Base-by-base conservation (phyloP, 257 asterid genomes). In the Scutellaria minor region DNA sequence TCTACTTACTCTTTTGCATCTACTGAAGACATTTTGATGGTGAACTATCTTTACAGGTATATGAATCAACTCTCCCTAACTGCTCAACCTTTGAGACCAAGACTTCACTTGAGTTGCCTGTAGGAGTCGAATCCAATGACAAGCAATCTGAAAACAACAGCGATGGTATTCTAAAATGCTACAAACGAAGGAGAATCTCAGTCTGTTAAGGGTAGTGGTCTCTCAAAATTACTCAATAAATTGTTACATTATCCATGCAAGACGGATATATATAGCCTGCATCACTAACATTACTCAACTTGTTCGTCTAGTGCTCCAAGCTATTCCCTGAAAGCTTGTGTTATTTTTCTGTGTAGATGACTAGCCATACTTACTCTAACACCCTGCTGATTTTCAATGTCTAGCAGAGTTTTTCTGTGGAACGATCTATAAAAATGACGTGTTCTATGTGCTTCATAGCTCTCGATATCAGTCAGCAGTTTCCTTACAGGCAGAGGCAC, bases 131-230 rank as follows among this genome's bases (percentile, higher is more conserved):
- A 2, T 24, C 18, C 10, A 51, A 57, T 9, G 58, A 20, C 52
- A n/a, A 66, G 45, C 76, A 66, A 56, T 39, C 47, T 20, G 77
- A 27, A 52, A 70, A 67, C 64, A 73, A 51, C 39, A 74, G 46
- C 1, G 46, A 73, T 11, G 72, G 65, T 12, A 15, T 20, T 10
- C n/a, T 73, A 11, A 80, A 59, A 78, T 82, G 81, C 82, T 82
- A 81, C 75, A 80, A 75, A 55, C 74, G 87, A 75, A 77, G 82
- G 75, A 75, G 63, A 64, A 18, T 71, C 27, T 67, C 75, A 5
- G 71, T 75, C 52, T 71, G 79, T 47, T 77, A 24, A 82, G 81
- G 39, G 46, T 9, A 22, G 46, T n/a, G 18, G 35, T 62, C 56
- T 7, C 18, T 20, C 14, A 9, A 67, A 37, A 58, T 24, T 24